phyloP scores from a whole-genome alignment of 805 yeast genomes.

The Brettanomyces sp. region DNA sequence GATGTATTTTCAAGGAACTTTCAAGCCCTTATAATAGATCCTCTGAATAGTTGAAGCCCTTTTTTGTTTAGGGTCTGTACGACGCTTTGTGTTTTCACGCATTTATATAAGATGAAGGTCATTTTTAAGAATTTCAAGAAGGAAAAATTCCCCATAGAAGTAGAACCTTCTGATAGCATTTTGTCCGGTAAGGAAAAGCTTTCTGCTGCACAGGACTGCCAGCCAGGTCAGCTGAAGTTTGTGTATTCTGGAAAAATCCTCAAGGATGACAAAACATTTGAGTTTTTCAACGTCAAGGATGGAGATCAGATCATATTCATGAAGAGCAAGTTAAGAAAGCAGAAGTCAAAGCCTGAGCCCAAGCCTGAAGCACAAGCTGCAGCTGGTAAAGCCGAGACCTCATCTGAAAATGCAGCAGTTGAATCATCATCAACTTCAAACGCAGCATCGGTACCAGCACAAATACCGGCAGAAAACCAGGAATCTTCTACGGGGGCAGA shows the following conservation, averaged over 20 bases:
- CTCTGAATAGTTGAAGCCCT: too few species aligned
- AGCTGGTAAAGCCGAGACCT: slow-evolving; percentile 16
- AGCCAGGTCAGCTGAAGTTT: slow-evolving; percentile 67
- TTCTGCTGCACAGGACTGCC: slow-evolving; percentile 60
- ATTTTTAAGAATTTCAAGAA: slow-evolving; percentile 89
- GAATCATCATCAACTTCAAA: slow-evolving; percentile 15
- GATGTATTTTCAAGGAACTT: too few species aligned
- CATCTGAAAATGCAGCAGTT: slow-evolving; percentile 19
- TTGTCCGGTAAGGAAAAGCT: slow-evolving; percentile 63
- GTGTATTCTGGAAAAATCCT: slow-evolving; percentile 87
- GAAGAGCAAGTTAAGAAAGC: slow-evolving; percentile 48
- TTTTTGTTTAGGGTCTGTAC: too few species aligned
- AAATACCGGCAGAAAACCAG: slow-evolving; percentile 9
- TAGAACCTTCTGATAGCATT: slow-evolving; percentile 61
- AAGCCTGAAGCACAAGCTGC: slow-evolving; percentile 5
- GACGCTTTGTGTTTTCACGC: too few species aligned
- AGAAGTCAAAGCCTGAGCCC: slow-evolving; percentile 11
- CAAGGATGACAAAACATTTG: slow-evolving; percentile 71
- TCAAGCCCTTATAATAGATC: too few species aligned
- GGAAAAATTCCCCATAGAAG: slow-evolving; percentile 72
- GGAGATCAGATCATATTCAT: slow-evolving; percentile 87
- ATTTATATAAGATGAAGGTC: slow-evolving; percentile 47
- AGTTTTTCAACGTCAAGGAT: slow-evolving; percentile 66
- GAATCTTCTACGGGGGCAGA: slow-evolving; percentile 10
- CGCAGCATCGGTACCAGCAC: slow-evolving; percentile 14